Evolutionary conservation across 2,329 filamentous ascomycete genomes (phyloP).

Genomic region (Metarhizium anisopliae): DNA sequence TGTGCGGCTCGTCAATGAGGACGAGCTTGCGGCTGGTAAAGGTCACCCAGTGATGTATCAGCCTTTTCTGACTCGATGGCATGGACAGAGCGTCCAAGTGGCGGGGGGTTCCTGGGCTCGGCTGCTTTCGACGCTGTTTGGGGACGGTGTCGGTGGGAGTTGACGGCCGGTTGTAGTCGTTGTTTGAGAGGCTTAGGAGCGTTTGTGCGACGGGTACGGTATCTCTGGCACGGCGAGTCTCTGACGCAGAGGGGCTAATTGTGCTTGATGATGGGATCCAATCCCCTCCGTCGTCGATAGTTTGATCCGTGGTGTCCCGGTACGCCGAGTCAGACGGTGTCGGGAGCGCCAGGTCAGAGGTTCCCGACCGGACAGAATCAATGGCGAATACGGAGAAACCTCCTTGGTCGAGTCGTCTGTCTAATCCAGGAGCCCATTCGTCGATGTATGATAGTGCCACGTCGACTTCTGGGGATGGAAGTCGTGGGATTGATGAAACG

Average conservation of each 20-base stretch:
- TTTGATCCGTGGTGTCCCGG: not conserved
- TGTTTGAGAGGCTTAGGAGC: not conserved
- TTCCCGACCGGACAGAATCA: not conserved
- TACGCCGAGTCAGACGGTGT: not conserved
- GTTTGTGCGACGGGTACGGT: not conserved
- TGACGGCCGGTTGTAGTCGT: not conserved
- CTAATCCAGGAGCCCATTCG: conserved; percentile 1
- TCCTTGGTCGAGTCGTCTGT: not conserved
- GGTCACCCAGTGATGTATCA: conserved; percentile 18
- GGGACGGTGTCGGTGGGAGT: not conserved
- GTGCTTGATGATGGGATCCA: not conserved
- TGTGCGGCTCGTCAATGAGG: conserved; percentile 15
- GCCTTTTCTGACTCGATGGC: conserved; percentile 12
- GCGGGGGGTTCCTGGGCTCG: not conserved
- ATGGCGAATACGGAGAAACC: not conserved
- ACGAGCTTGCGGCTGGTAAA: conserved; percentile 17
- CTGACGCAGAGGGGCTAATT: not conserved
- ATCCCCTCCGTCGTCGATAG: not conserved
- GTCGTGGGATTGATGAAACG: not conserved
- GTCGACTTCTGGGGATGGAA: conserved; percentile 5
- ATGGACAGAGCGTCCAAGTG: conserved; percentile 13
- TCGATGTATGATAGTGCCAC: conserved; percentile 7
- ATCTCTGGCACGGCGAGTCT: not conserved
- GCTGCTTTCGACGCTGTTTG: not conserved
- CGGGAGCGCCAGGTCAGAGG: not conserved